phyloP scores from a whole-genome alignment of 2,329 filamentous ascomycete genomes.

The Ambrosiella beaveri region DNA sequence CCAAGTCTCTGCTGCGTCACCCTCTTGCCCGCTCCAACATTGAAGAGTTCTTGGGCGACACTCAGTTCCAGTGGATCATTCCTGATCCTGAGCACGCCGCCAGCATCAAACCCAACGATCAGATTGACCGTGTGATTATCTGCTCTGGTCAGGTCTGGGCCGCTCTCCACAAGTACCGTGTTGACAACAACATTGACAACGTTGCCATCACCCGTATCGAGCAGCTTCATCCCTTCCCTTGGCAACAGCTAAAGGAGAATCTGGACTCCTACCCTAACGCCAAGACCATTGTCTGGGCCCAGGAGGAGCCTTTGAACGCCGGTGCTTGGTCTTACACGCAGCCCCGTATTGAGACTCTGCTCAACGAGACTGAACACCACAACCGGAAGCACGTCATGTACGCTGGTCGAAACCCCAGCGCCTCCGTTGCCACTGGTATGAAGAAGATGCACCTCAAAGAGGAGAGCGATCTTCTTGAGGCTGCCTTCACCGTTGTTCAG shows the following conservation, averaged over 20 bases:
- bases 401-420: constrained; percentile 82
- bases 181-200: constrained; percentile 70
- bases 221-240: constrained; percentile 97
- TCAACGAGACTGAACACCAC: constrained; percentile 86
- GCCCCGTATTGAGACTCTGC: constrained; percentile 86
- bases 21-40: constrained; percentile 77
- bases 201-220: constrained; percentile 90
- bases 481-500: constrained; percentile 46
- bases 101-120: constrained; percentile 57
- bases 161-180: constrained; percentile 77
- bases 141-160: constrained; percentile 92
- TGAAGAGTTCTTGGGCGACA: constrained; percentile 79
- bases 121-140: constrained; percentile 86
- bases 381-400: constrained; percentile 94
- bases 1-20: constrained; percentile 88
- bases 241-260: constrained; percentile 92
- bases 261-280: constrained; percentile 94
- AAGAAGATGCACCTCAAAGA: constrained; percentile 83
- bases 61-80: constrained; percentile 95
- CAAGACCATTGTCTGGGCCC: constrained; percentile 90
- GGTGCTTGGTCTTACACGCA: constrained; percentile 96
- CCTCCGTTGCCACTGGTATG: constrained; percentile 81
- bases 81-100: constrained; percentile 69
- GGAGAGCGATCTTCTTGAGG: constrained; percentile 65
- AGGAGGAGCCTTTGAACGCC: constrained; percentile 95